Conservation (phyloP, 2,329 filamentous ascomycete species). For the Colletotrichum plurivorum region DNA sequence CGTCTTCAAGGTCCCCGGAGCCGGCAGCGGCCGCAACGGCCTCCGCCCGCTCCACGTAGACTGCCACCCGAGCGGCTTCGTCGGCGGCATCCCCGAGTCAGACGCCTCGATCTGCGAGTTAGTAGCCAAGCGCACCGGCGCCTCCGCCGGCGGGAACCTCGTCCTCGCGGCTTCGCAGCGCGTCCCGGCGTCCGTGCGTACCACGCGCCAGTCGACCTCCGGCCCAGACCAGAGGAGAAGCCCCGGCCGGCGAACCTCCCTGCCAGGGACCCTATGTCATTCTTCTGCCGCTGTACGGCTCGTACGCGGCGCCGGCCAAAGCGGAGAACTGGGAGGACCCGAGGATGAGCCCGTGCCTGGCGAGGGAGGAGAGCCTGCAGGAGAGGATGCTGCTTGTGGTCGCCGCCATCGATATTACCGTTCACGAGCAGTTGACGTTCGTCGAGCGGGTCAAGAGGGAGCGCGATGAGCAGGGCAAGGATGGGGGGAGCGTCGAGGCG, state of each 20-base stretch:
- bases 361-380: slow-evolving; percentile 52
- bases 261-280: slow-evolving; percentile 53
- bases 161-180: slow-evolving; percentile 52
- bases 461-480: slow-evolving; percentile 29
- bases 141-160: slow-evolving; percentile 60
- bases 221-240: slow-evolving; percentile 56
- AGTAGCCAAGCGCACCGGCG: slow-evolving; percentile 55
- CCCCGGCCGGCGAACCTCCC: slow-evolving; percentile 51
- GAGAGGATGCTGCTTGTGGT: slow-evolving; percentile 56
- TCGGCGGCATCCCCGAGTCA: slow-evolving; percentile 59
- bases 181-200: slow-evolving; percentile 49
- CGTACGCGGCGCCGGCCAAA: slow-evolving; percentile 54
- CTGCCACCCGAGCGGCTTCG: slow-evolving; percentile 59
- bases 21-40: slow-evolving; percentile 37
- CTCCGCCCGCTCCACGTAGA: slow-evolving; percentile 58
- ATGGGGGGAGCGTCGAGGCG: slow-evolving; percentile 6
- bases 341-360: slow-evolving; percentile 55
- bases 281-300: slow-evolving; percentile 59
- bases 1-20: slow-evolving; percentile 49
- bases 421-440: slow-evolving; percentile 56
- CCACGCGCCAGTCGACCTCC: slow-evolving; percentile 57
- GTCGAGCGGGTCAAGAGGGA: slow-evolving; percentile 47
- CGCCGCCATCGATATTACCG: slow-evolving; percentile 56
- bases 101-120: slow-evolving; percentile 51
- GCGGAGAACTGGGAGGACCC: slow-evolving; percentile 48